Conservation (phyloP, 176 grass and related monocot genomes). For the Neostapfia colusana region DNA sequence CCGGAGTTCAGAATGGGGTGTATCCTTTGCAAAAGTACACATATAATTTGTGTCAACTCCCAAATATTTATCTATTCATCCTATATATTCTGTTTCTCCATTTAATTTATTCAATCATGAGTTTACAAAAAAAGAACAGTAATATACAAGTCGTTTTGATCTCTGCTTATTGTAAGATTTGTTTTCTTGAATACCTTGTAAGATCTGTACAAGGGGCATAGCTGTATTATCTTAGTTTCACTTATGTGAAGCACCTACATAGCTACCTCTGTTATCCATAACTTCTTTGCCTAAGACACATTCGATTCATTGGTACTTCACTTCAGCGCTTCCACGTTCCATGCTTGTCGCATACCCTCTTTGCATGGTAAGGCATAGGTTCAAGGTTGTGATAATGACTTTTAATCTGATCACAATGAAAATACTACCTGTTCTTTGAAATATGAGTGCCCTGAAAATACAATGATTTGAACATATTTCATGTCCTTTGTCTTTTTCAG, state of each 20-base stretch:
- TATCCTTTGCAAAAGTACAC: slow-evolving; percentile 68
- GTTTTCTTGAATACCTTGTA: background rate
- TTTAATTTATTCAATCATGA: slow-evolving; percentile 22
- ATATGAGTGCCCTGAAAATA: background rate
- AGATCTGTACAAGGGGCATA: background rate
- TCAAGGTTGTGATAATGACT: background rate
- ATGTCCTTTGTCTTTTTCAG: background rate
- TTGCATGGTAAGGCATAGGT: slow-evolving; percentile 63
- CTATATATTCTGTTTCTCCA: background rate
- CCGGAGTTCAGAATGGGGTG: slow-evolving; percentile 97
- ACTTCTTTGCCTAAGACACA: slow-evolving; percentile 74
- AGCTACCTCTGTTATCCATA: slow-evolving; percentile 33
- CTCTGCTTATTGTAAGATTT: too few relatives aligned
- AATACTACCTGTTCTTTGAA: background rate
- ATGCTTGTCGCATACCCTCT: slow-evolving; percentile 93
- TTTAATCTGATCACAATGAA: slow-evolving; percentile 7
- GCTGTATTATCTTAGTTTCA: background rate
- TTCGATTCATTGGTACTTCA: slow-evolving; percentile 96
- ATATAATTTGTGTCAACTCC: background rate
- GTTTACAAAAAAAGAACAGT: slow-evolving; percentile 22
- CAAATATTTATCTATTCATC: slow-evolving; percentile 1
- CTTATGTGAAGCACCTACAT: slow-evolving; percentile 7
- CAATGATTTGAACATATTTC: slow-evolving; percentile 5
- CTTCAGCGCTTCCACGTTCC: slow-evolving; percentile 83
- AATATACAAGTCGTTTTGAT: background rate